Evolutionary conservation across 2,329 filamentous ascomycete species (phyloP), one percentile per base, ranked within the genome.

Genomic region (Colletotrichum filicis): DNA sequence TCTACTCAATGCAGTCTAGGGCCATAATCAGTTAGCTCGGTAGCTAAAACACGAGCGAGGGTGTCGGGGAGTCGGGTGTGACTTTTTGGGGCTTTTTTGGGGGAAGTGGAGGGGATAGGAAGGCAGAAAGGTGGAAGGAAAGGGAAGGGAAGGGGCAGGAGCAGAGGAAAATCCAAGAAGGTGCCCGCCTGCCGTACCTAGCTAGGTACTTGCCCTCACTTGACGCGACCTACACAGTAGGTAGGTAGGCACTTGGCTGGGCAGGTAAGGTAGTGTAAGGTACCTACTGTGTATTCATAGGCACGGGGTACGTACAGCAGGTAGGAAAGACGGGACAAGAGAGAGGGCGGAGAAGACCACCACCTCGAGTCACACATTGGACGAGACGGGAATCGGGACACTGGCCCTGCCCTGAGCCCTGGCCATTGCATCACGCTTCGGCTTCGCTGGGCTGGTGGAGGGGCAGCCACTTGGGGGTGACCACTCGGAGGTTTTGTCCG

Each of bases 41-140:
- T 73, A 66, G 60, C 70, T 65, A 73, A 70, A 73, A 73, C 66
- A 70, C 60, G 60, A 70, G 66, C 70, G 70, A 72, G 66, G 32
- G 60, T 69, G 58, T 69, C 53, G 66, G 66, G 59, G 66, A 73
- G 70, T 60, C 42, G 69, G 59, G 42, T 56, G 65, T 71, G 55
- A 56, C 61, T 64, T 55, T 55, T 55, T 26, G 19, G 53, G 53
- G 56, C 60, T 64, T 73, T 67, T 66, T 52, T 26, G 59, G 37
- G 42, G 52, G 35, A 30, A 42, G 37, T 22, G 35, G 26, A 35
- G 35, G 35, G 35, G 42, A 19, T 7, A 16, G 42, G 19, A 46
- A 19, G 42, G 42, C 16, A 9, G 42, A 16, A n/a, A 46, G 19
- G 42, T 19, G 19, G 42, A 19, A 28, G 22, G 60, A 26, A 46